These are phyloP conservation scores for Schizochytrium sp. DNA, from an alignment of 108 stramenopile species.

Conservation along the genomic window DNA sequence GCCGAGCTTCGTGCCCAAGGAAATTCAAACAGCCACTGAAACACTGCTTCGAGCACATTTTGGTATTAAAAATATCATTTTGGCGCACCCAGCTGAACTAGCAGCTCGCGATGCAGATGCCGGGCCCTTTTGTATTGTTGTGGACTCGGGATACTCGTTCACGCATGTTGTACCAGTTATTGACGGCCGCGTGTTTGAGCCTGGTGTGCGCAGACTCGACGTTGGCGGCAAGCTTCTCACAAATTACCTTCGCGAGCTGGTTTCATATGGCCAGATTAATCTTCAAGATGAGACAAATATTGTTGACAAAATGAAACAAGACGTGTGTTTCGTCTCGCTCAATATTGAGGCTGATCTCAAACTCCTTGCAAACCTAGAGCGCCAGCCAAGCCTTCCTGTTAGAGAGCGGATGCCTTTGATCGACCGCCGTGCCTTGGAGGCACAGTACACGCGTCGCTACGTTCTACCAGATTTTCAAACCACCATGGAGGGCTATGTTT, in stretches of 20 bases:
- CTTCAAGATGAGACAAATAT: slow-evolving; percentile 75
- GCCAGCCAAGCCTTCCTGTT: not conserved
- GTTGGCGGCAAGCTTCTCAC: slow-evolving; percentile 78
- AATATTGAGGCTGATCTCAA: slow-evolving; percentile 67
- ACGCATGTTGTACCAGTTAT: slow-evolving; percentile 70
- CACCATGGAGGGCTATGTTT: slow-evolving; percentile 67
- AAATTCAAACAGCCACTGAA: slow-evolving; percentile 15
- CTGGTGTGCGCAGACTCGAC: slow-evolving; percentile 69
- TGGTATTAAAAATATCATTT: not conserved
- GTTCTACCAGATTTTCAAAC: slow-evolving; percentile 75
- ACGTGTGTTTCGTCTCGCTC: slow-evolving; percentile 66
- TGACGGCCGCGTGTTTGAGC: slow-evolving; percentile 54
- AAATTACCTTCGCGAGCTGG: slow-evolving; percentile 75
- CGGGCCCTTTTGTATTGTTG: slow-evolving; percentile 66
- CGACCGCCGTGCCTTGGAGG: slow-evolving; percentile 45
- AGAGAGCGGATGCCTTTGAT: not conserved
- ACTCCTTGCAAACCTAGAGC: not conserved
- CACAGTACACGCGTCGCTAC: slow-evolving; percentile 64
- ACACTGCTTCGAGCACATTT: not conserved
- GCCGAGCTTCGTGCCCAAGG: not conserved
- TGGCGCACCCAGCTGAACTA: slow-evolving; percentile 6
- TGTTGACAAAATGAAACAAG: slow-evolving; percentile 64
- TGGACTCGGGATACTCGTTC: slow-evolving; percentile 74
- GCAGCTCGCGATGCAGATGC: slow-evolving; percentile 26
- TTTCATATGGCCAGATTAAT: slow-evolving; percentile 76